phyloP scores from a whole-genome alignment of 2,329 filamentous ascomycete genomes.

The Sporothrix luriei region DNA sequence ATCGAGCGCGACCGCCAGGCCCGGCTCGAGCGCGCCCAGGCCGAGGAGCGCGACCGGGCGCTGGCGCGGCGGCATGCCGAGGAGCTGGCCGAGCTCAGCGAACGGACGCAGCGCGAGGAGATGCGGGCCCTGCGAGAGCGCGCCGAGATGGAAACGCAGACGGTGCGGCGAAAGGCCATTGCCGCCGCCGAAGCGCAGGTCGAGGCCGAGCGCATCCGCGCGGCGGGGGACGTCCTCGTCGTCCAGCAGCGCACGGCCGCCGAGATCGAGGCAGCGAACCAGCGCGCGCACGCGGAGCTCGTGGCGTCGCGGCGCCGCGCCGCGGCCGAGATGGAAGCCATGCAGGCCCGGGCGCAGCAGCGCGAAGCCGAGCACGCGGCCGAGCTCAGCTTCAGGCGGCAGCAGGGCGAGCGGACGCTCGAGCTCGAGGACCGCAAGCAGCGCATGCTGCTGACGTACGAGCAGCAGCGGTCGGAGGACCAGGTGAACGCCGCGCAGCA shows the following conservation, averaged over 20 bases:
- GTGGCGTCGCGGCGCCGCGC: constrained; percentile 6
- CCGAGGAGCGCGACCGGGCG: constrained; percentile 54
- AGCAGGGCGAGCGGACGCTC: constrained; percentile 52
- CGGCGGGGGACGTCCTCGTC: background rate
- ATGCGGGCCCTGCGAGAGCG: constrained; percentile 49
- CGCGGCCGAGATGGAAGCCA: constrained; percentile 20
- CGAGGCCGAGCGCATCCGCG: constrained; percentile 5
- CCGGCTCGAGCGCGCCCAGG: constrained; percentile 49
- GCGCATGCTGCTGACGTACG: constrained; percentile 53
- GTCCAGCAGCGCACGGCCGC: constrained; percentile 21
- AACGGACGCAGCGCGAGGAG: constrained; percentile 53
- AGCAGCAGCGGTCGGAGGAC: constrained; percentile 51
- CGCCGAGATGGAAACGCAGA: constrained; percentile 52
- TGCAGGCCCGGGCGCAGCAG: constrained; percentile 25
- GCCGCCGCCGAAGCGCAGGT: constrained; percentile 48
- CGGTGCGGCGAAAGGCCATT: constrained; percentile 45
- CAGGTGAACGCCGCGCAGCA: constrained; percentile 54
- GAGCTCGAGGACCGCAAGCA: constrained; percentile 51
- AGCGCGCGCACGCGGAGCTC: constrained; percentile 20
- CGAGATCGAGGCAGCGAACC: constrained; percentile 18
- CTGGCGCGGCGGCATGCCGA: constrained; percentile 53
- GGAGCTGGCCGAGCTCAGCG: constrained; percentile 53
- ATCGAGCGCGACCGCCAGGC: constrained; percentile 56
- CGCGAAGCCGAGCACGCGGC: constrained; percentile 49
- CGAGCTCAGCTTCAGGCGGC: constrained; percentile 48